Base-by-base conservation (phyloP, 2,329 filamentous ascomycete species). In the Pyrenophora graminea region DNA sequence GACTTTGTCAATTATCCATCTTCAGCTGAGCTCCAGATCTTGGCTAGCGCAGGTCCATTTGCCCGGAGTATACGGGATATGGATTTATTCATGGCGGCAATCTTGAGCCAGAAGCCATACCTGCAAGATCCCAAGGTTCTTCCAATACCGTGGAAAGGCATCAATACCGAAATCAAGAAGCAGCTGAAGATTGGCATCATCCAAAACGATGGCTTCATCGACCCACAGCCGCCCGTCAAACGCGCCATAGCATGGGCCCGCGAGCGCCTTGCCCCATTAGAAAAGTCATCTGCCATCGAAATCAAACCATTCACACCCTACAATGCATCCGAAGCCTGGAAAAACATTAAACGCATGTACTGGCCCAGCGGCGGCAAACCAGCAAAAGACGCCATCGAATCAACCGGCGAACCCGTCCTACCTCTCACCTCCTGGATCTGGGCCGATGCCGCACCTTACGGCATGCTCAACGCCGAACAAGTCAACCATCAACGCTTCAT, bases 161-260 rank as follows among this genome's bases (percentile, higher is more conserved):
- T 56, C 7, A 38, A 49, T 4, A 64, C 59, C 5, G 17, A 45
- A 2, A 34, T 34, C 2, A 56, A 39, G 63, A 58, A 41, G 18
- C 49, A 48, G 1, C 53, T 77, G n/a, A 76, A 74, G 45, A 72
- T 80, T 1, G 79, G 79, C 1, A 69, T 81, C 49, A 73, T 76
- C 64, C 64, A 68, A 50, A 51, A 73, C 37, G 75, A 78, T 47
- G 73, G 73, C 0, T 54, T 61, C 10, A 72, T 76, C 12, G 48
- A 60, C 5, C 74, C 76, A 0, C 74, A 77, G 30, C 75, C 75
- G 0, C 75, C 76, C 0, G 70, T 76, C 0, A 62, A 46, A 1
- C 64, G 66, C 2, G 74, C 74, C 4, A 59, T 76, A 9, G 44
- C 60, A 12, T 77, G 74, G 75, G 73, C 68, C 38, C 61, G 0